Evolutionary conservation across 352 stramenopile genomes (phyloP).

Genomic region (Stephanocyclus meneghinianus): DNA sequence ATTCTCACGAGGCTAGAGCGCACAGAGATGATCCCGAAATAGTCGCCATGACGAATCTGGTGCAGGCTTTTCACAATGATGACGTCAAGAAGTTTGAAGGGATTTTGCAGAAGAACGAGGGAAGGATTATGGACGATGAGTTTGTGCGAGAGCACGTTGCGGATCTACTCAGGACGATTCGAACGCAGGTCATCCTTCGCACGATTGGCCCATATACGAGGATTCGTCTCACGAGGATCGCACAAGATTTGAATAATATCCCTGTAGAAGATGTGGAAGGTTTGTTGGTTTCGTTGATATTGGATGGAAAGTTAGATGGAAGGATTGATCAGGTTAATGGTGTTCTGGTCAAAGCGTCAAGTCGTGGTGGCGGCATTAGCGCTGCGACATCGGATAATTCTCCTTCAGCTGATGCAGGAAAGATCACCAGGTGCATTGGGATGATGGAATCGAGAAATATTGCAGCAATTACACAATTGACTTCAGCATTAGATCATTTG

Average conservation of each 20-base stretch:
- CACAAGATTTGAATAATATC: conserved; percentile 90
- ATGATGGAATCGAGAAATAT: conserved; percentile 35
- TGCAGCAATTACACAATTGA: conserved; percentile 34
- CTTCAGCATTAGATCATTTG: conserved; percentile 41
- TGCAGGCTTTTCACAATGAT: conserved; percentile 91
- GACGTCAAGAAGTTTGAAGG: conserved; percentile 93
- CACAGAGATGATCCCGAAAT: conserved; percentile 92
- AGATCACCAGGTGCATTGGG: not conserved
- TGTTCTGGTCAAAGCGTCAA: conserved; percentile 50
- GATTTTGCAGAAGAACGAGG: conserved; percentile 87
- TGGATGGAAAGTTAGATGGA: conserved; percentile 90
- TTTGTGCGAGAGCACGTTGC: conserved; percentile 94
- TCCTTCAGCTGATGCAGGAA: not conserved
- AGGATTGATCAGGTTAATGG: conserved; percentile 88
- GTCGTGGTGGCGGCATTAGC: not conserved
- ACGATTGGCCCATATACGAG: conserved; percentile 91
- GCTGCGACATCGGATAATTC: not conserved
- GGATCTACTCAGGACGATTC: conserved; percentile 91
- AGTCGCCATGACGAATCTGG: conserved; percentile 92
- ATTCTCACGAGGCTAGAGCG: conserved; percentile 86
- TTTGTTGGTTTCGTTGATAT: conserved; percentile 89
- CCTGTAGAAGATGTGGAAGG: conserved; percentile 89
- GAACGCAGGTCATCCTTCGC: conserved; percentile 91
- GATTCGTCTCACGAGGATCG: conserved; percentile 90
- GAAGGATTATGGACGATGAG: conserved; percentile 91